Evolutionary conservation across 1,284 basidiomycete genomes (phyloP).

Genomic region (Spongispora temasekensis): DNA sequence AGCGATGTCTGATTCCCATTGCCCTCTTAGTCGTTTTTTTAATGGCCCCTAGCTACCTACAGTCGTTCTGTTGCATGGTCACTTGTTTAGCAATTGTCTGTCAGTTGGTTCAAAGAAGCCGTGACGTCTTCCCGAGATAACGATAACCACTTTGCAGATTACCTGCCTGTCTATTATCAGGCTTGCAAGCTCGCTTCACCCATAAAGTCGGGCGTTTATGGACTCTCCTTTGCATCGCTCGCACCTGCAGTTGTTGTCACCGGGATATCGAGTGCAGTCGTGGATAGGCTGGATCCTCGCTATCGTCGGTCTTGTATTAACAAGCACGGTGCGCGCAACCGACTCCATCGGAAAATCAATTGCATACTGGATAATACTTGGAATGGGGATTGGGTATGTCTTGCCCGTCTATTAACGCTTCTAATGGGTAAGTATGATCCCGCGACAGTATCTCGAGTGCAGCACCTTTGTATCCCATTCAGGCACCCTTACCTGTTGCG

Average conservation of each 20-base stretch:
- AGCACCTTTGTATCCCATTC: constrained; percentile 32
- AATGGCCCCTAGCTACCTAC: constrained; percentile 13
- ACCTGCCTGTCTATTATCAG: constrained; percentile 21
- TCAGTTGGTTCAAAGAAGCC: constrained; percentile 1
- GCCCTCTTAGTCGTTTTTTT: too few relatives aligned
- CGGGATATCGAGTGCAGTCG: constrained; percentile 19
- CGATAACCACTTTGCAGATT: constrained; percentile 9
- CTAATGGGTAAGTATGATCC: too few relatives aligned
- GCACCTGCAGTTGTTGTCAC: constrained; percentile 11
- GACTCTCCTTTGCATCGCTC: constrained; percentile 15
- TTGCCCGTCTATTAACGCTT: not conserved
- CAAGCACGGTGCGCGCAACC: constrained; percentile 2
- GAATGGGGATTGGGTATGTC: not conserved
- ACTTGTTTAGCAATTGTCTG: constrained; percentile 9
- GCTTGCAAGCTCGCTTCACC: constrained; percentile 17
- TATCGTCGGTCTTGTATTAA: constrained; percentile 9
- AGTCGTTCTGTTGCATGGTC: constrained; percentile 18
- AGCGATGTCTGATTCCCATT: not conserved
- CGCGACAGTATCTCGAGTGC: not conserved
- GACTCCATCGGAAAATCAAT: not conserved
- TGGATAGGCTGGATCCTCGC: constrained; percentile 16
- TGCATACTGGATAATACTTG: constrained; percentile 13
- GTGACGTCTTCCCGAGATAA: not conserved
- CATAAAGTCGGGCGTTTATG: constrained; percentile 15
- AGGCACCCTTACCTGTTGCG: constrained; percentile 31